Evolutionary conservation across 164 flowering plant species (phyloP).

Genomic region (Sextonia rubra): DNA sequence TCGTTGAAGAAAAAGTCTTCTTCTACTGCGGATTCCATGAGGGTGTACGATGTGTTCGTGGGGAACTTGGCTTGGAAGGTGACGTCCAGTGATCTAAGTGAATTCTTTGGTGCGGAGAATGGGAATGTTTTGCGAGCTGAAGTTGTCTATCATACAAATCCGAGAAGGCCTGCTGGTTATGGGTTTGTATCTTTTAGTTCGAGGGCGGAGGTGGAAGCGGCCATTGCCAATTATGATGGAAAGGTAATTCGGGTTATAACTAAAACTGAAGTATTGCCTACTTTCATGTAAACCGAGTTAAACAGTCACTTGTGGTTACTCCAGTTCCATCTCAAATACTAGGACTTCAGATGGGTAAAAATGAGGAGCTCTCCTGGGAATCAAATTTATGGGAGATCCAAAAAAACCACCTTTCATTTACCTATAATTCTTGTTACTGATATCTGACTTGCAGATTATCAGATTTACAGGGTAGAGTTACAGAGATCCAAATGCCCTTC

Average conservation of each 20-base stretch:
- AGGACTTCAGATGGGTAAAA: too few species aligned
- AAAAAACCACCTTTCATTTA: too few species aligned
- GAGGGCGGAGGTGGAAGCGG: conserved; percentile 60
- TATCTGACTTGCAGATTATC: too few species aligned
- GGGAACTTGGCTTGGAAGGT: conserved; percentile 67
- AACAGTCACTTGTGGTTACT: too few species aligned
- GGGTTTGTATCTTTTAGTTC: conserved; percentile 72
- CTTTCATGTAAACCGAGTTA: too few species aligned
- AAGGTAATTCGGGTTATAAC: conserved; percentile 41
- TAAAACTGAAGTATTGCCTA: too few species aligned
- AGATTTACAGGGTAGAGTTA: too few species aligned
- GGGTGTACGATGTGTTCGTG: conserved; percentile 54
- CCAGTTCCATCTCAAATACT: too few species aligned
- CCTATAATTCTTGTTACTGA: too few species aligned
- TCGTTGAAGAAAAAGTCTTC: conserved; percentile 36
- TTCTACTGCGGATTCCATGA: conserved; percentile 23
- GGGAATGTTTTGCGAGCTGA: conserved; percentile 48
- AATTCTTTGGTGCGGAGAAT: conserved; percentile 48
- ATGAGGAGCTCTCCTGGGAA: too few species aligned
- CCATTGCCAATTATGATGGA: conserved; percentile 56
- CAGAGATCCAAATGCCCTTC: too few species aligned
- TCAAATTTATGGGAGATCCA: too few species aligned
- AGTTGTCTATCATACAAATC: conserved; percentile 53
- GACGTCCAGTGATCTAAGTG: conserved; percentile 55
- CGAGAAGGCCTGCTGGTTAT: conserved; percentile 65